Evolutionary conservation across 108 stramenopile genomes (phyloP).

Genomic region (Chaetoceros muelleri): DNA sequence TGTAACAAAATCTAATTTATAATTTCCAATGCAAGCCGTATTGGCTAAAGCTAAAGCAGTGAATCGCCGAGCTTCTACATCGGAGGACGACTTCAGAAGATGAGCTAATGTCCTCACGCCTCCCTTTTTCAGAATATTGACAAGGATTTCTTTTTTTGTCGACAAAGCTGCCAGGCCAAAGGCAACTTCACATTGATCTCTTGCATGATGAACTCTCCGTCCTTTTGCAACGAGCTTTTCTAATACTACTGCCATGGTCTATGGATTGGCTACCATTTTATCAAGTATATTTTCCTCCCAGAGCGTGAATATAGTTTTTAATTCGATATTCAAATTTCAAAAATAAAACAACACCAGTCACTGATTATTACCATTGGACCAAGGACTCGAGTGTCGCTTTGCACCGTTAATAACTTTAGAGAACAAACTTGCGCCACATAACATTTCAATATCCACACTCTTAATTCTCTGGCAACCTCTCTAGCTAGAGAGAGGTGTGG

Average conservation of each 20-base stretch:
- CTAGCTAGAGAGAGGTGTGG: too few relatives aligned
- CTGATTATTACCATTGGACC: too few relatives aligned
- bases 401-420: too few relatives aligned
- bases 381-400: too few relatives aligned
- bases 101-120: slow-evolving; percentile 50
- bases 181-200: slow-evolving; percentile 76
- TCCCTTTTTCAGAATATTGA: slow-evolving; percentile 70
- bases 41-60: slow-evolving; percentile 75
- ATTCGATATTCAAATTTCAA: too few relatives aligned
- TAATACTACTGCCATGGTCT: slow-evolving; percentile 66
- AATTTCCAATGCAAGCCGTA: slow-evolving; percentile 50
- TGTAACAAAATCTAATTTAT: slow-evolving; percentile 19
- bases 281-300: too few relatives aligned
- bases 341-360: too few relatives aligned
- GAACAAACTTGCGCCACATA: too few relatives aligned
- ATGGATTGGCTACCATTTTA: too few relatives aligned
- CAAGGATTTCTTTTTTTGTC: slow-evolving; percentile 50
- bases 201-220: slow-evolving; percentile 50
- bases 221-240: slow-evolving; percentile 78
- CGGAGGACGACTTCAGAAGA: slow-evolving; percentile 38
- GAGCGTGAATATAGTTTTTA: too few relatives aligned
- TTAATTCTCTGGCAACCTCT: too few relatives aligned
- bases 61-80: slow-evolving; percentile 79
- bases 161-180: slow-evolving; percentile 79
- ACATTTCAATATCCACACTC: too few relatives aligned